These are phyloP conservation scores for Pholiota molesta DNA, from an alignment of 768 basidiomycete species.

Conservation along the genomic window DNA sequence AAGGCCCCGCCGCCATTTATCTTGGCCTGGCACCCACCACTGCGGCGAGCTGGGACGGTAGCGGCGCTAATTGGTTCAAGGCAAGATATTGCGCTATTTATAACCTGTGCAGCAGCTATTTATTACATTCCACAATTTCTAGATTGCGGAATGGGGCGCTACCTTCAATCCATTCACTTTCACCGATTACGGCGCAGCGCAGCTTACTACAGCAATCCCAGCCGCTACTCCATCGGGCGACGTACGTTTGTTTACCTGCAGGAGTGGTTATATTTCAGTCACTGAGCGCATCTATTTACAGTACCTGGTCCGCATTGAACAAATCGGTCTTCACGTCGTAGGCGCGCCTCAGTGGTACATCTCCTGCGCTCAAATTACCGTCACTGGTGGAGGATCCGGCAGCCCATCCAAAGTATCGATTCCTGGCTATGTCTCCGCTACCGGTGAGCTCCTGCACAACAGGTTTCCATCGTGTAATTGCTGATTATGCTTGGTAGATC, in stretches of 20 bases:
- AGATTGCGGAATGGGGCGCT: conserved; percentile 46
- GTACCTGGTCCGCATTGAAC: conserved; percentile 51
- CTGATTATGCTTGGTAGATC: conserved; percentile 26
- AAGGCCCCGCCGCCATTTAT: conserved; percentile 48
- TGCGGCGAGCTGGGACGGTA: conserved; percentile 48
- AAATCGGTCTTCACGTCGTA: conserved; percentile 47
- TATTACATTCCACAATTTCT: conserved; percentile 7
- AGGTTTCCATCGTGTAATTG: neutral
- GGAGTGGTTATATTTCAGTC: neutral
- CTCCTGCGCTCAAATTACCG: conserved; percentile 49
- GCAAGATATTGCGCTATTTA: conserved; percentile 21
- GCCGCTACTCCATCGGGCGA: conserved; percentile 44
- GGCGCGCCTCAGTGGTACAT: conserved; percentile 51
- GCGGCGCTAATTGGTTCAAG: conserved; percentile 57
- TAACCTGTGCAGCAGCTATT: neutral
- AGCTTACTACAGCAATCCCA: conserved; percentile 45
- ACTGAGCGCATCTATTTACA: conserved; percentile 14
- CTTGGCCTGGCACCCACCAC: conserved; percentile 49
- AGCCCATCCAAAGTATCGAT: conserved; percentile 49
- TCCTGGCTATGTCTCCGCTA: conserved; percentile 47
- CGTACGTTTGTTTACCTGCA: conserved; percentile 21
- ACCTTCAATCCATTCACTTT: conserved; percentile 42
- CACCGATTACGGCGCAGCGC: conserved; percentile 30
- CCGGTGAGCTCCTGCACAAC: conserved; percentile 25
- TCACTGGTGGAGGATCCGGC: conserved; percentile 46